Percentiles rank a stretch among this genome's conserved stretches.
These are phyloP conservation scores for Glycyrrhiza uralensis DNA, from an alignment of 306 rosid species.

Conservation along the genomic window DNA sequence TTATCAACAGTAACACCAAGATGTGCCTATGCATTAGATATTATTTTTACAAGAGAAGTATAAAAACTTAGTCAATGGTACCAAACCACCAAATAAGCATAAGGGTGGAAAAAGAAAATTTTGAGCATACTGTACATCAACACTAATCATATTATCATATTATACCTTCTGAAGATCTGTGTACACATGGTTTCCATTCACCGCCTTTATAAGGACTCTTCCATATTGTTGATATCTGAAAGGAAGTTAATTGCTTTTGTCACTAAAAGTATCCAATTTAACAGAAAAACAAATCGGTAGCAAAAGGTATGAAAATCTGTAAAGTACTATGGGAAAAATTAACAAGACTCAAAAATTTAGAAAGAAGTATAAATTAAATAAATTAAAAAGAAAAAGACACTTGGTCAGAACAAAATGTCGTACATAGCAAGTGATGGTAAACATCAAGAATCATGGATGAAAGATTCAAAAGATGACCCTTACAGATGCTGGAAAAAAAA, in stretches of 20 bases:
- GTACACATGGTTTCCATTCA: constrained; percentile 69
- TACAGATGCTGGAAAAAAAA: not conserved
- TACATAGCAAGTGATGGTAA: not conserved
- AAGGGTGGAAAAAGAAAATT: not conserved
- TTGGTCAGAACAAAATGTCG: not conserved
- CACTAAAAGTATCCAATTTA: constrained; percentile 20
- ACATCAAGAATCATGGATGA: not conserved
- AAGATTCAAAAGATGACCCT: not conserved
- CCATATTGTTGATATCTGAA: constrained; percentile 80
- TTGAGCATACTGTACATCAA: not conserved
- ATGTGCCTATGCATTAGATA: not conserved
- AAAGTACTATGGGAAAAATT: not conserved
- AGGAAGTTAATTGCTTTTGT: constrained; percentile 12
- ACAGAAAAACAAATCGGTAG: not conserved
- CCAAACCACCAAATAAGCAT: constrained; percentile 14
- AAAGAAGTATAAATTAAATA: not conserved
- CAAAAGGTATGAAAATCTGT: not conserved
- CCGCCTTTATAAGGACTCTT: constrained; percentile 50
- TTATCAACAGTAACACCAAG: not conserved
- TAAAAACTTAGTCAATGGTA: not conserved
- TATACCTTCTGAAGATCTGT: constrained; percentile 59
- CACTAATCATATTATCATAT: not conserved
- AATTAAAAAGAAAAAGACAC: not conserved
- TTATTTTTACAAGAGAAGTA: not conserved
- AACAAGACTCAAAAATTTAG: not conserved